Conservation (phyloP, 148 eudicot genomes). For the Salicornia ramosissima region DNA sequence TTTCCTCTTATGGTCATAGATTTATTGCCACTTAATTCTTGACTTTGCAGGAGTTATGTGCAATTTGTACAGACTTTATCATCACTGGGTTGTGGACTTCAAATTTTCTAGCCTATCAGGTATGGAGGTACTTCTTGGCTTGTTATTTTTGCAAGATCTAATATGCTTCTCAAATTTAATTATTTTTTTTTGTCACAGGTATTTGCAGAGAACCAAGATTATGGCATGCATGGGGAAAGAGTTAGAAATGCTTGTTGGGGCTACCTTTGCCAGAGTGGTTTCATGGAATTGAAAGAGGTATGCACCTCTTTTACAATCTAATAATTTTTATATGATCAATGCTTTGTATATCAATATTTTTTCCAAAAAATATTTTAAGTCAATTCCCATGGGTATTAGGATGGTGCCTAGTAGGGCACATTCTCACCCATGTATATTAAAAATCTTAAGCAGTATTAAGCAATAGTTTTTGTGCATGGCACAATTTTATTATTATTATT, state of each 20-base stretch:
- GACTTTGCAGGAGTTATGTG: slow-evolving; percentile 81
- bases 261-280: slow-evolving; percentile 97
- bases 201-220: slow-evolving; percentile 97
- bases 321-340: background rate
- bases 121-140: slow-evolving; percentile 26
- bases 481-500: too few relatives aligned
- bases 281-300: slow-evolving; percentile 94
- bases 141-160: slow-evolving; percentile 13
- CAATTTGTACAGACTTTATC: slow-evolving; percentile 94
- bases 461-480: too few relatives aligned
- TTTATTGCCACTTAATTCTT: slow-evolving; percentile 15
- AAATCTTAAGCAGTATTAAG: too few relatives aligned
- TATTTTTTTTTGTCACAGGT: slow-evolving; percentile 39
- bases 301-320: slow-evolving; percentile 2
- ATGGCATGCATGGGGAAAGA: slow-evolving; percentile 90
- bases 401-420: too few relatives aligned
- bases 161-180: background rate
- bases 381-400: too few relatives aligned
- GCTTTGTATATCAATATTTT: too few relatives aligned
- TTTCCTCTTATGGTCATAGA: background rate
- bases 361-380: too few relatives aligned
- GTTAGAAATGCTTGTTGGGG: slow-evolving; percentile 99
- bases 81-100: slow-evolving; percentile 96
- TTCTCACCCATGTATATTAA: too few relatives aligned
- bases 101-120: slow-evolving; percentile 96